These are phyloP conservation scores for Suhomyces emberorum DNA, from an alignment of 805 yeast genomes.

Conservation along the genomic window DNA sequence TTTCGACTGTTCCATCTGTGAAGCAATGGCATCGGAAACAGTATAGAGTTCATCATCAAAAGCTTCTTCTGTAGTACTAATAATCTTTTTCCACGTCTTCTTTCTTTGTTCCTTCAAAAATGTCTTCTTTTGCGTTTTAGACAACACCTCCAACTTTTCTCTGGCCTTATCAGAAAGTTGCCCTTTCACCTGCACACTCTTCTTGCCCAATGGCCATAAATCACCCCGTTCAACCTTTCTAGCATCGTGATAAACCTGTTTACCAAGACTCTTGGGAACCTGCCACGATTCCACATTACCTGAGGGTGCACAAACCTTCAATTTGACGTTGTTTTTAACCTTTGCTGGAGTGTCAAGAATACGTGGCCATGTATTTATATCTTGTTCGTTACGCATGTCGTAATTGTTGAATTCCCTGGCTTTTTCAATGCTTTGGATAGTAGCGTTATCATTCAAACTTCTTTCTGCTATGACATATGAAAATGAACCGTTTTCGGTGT, in stretches of 20 bases:
- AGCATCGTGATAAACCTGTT: constrained; percentile 82
- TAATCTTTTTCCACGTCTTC: constrained; percentile 31
- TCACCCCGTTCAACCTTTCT: constrained; percentile 84
- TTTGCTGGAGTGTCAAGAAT: constrained; percentile 69
- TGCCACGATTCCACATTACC: constrained; percentile 87
- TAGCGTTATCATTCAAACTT: constrained; percentile 40
- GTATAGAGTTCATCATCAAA: constrained; percentile 27
- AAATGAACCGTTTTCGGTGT: constrained; percentile 67
- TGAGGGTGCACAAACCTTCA: constrained; percentile 74
- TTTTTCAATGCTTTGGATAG: constrained; percentile 41
- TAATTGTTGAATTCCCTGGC: constrained; percentile 28
- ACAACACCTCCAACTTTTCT: constrained; percentile 33
- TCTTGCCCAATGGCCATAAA: constrained; percentile 63
- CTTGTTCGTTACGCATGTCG: constrained; percentile 16
- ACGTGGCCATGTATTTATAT: constrained; percentile 62
- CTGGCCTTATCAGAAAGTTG: constrained; percentile 26
- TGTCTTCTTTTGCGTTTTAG: constrained; percentile 38
- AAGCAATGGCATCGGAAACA: constrained; percentile 27
- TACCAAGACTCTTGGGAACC: constrained; percentile 72
- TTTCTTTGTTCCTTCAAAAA: constrained; percentile 33
- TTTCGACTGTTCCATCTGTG: constrained; percentile 29
- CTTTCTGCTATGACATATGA: constrained; percentile 74
- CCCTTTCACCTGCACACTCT: constrained; percentile 31
- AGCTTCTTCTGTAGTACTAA: constrained; percentile 22
- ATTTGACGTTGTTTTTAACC: constrained; percentile 75